Base-by-base conservation (phyloP, 2,329 filamentous ascomycete genomes). In the Blumeria graminis region DNA sequence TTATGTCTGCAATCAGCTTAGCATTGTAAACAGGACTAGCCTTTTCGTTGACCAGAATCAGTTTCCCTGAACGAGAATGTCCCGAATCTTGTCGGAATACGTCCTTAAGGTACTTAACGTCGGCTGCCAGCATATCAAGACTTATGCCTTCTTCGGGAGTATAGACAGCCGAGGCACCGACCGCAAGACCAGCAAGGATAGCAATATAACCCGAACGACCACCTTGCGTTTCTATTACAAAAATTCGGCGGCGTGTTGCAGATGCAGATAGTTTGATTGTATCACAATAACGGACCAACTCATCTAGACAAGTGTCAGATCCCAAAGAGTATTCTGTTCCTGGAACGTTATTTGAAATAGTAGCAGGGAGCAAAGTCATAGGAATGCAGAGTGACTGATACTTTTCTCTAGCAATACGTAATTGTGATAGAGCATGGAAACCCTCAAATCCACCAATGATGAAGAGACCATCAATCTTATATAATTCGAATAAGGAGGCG, bases 141-240 rank as follows among this genome's bases (percentile, higher is more conserved):
- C 82, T 84, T 69, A 98, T 86, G 6, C 92, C 92, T 70, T 98
- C 88, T 69, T 98, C 92, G 1, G 92, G 92, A 5, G 90, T 96
- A 70, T 98, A 98, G 11, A 96, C 89, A 0, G 90, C 89, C 13
- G 85, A 76, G 8, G 92, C 92, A 56, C 92, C 92, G 14, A 96
- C 87, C n/a, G 83, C 81, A 13, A 98, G 78, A 54, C 90, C 92
- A 13, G 85, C 88, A 57, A 95, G 77, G 0, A 87, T 94, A 33
- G 90, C 90, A 58, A 96, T 79, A 69, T 96, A 98, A 18, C 92
- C 92, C 4, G 86, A 95, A 57, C 86, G 82, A 38, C 92, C 92
- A 64, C 92, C 92, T 71, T 98, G 92, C 0, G 92, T 96, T 71
- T 98, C 92, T 56, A 98, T 90, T 56, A 98, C 89, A 70, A 98